Conservation (phyloP, 495 filamentous ascomycete genomes). For the Amorphotheca resinae region DNA sequence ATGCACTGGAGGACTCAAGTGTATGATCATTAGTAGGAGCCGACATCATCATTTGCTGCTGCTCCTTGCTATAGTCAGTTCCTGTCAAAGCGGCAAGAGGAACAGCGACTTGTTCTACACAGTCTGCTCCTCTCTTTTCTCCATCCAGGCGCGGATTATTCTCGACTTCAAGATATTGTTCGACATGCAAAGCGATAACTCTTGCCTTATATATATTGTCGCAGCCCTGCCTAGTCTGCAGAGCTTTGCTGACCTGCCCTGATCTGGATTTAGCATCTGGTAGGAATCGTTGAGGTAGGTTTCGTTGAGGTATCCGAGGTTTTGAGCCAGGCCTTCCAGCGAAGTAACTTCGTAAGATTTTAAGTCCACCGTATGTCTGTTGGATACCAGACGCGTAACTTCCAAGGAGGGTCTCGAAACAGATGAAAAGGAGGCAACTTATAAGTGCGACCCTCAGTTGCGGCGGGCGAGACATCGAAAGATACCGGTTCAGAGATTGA, state of each 20-base stretch:
- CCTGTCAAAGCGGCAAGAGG: neutral
- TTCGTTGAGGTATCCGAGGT: slow-evolving; percentile 8
- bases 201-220: slow-evolving; percentile 5
- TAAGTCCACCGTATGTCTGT: slow-evolving; percentile 16
- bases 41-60: neutral
- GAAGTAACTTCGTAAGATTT: slow-evolving; percentile 15
- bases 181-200: slow-evolving; percentile 9
- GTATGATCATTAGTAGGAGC: neutral
- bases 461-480: slow-evolving; percentile 6
- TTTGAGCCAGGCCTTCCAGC: slow-evolving; percentile 7
- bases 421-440: slow-evolving; percentile 17
- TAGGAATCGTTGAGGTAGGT: neutral
- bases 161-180: slow-evolving; percentile 10
- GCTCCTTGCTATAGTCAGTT: slow-evolving; percentile 3
- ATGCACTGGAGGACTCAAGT: neutral
- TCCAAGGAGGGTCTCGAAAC: slow-evolving; percentile 18
- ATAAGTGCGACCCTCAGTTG: slow-evolving; percentile 17
- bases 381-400: slow-evolving; percentile 11
- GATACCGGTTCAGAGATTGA: slow-evolving; percentile 12
- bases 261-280: neutral
- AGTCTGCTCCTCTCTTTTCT: too few species aligned
- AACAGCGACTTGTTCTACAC: neutral
- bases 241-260: neutral
- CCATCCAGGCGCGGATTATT: neutral
- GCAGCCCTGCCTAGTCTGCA: slow-evolving; percentile 3